A percentile compares a stretch with the other conserved stretches of the same genome.
Evolutionary conservation across 2,329 filamentous ascomycete species (phyloP).

Genomic region (Sclerotinia borealis): DNA sequence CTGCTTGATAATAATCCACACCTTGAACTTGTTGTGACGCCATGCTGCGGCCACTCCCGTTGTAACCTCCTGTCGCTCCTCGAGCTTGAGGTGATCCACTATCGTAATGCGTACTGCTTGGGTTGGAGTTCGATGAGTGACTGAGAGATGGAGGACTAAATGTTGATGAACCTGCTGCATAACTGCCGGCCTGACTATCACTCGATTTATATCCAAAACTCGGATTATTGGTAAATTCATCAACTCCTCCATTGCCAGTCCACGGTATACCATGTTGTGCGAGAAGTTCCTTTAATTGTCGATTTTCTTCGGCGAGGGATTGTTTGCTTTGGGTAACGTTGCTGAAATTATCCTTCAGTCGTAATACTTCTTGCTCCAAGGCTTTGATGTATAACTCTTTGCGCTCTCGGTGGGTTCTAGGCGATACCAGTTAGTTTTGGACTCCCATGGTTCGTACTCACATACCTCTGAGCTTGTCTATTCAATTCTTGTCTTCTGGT

Average conservation of each 20-base stretch:
- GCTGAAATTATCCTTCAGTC: conserved; percentile 79
- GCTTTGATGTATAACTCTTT: conserved; percentile 96
- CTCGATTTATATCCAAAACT: conserved; percentile 45
- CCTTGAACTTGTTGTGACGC: conserved; percentile 33
- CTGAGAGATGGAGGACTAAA: conserved; percentile 29
- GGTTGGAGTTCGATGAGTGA: conserved; percentile 17
- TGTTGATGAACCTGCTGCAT: conserved; percentile 40
- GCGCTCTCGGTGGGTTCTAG: conserved; percentile 88
- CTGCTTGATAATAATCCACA: conserved; percentile 72
- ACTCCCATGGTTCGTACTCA: background rate
- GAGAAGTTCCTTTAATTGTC: conserved; percentile 56
- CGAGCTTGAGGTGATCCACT: background rate
- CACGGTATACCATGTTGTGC: conserved; percentile 46
- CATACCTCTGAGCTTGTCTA: conserved; percentile 87
- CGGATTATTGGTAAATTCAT: conserved; percentile 36
- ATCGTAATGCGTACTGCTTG: conserved; percentile 2
- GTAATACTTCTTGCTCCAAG: conserved; percentile 83
- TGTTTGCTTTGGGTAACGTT: conserved; percentile 71
- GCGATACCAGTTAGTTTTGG: conserved; percentile 13
- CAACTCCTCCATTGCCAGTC: conserved; percentile 29
- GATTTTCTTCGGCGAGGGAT: conserved; percentile 71
- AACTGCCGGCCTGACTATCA: conserved; percentile 58
- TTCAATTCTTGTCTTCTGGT: conserved; percentile 92
- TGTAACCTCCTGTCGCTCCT: background rate
- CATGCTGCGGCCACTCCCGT: conserved; percentile 21